Evolutionary conservation across 345 rosid species (phyloP).

Genomic region (Lumnitzera littorea): DNA sequence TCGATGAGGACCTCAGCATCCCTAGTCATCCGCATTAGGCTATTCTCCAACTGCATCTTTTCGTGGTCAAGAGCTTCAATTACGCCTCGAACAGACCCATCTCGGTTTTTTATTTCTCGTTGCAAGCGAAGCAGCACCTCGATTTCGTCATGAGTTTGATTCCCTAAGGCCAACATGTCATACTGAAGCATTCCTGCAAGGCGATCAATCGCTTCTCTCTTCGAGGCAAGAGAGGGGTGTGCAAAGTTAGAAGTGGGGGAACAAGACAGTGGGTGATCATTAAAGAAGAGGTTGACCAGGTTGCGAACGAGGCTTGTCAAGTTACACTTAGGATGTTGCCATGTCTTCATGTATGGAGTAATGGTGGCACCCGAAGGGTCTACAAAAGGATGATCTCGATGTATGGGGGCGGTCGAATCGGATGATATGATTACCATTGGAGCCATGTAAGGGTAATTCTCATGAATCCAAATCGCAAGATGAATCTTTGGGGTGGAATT

Average conservation of each 20-base stretch:
- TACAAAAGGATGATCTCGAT: conserved; percentile 51
- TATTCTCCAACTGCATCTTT: conserved; percentile 22
- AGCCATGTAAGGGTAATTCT: conserved; percentile 49
- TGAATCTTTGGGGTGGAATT: conserved; percentile 24
- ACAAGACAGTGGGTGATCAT: conserved; percentile 44
- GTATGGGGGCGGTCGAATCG: conserved; percentile 1
- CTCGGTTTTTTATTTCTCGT: conserved; percentile 25
- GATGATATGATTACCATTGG: conserved; percentile 44
- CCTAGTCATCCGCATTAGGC: conserved; percentile 12
- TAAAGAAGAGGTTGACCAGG: conserved; percentile 36
- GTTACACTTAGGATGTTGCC: conserved; percentile 46
- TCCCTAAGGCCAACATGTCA: conserved; percentile 24
- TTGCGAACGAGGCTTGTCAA: conserved; percentile 36
- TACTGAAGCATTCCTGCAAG: conserved; percentile 51
- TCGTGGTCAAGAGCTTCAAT: conserved; percentile 32
- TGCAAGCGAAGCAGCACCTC: conserved; percentile 30
- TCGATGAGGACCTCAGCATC: conserved; percentile 20
- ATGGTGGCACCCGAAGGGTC: conserved; percentile 32
- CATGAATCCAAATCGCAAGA: conserved; percentile 61
- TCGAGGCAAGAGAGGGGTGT: conserved; percentile 28
- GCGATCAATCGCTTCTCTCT: conserved; percentile 58
- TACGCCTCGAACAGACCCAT: conserved; percentile 1
- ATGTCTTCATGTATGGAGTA: conserved; percentile 41
- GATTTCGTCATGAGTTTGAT: conserved; percentile 25
- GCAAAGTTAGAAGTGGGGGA: conserved; percentile 9